Evolutionary conservation across 2,329 filamentous ascomycete genomes (phyloP).

Genomic region (Pseudocercospora musae): DNA sequence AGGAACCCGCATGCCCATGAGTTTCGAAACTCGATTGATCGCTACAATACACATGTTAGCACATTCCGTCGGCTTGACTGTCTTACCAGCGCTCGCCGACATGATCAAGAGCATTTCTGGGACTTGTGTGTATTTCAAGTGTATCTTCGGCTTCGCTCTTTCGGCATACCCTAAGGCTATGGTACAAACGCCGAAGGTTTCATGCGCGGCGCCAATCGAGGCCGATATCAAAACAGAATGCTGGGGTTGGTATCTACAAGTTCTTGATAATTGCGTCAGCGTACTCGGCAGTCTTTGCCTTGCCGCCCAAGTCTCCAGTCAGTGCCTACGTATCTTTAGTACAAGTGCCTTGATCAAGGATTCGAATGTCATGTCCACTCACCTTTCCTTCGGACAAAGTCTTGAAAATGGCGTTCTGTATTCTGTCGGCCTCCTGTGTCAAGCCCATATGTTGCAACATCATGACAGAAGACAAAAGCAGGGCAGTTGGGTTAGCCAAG

Average conservation of each 20-base stretch:
- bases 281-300: conserved; percentile 93
- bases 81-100: too few relatives aligned
- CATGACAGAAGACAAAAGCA: conserved; percentile 96
- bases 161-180: conserved; percentile 1
- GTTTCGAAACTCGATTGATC: too few relatives aligned
- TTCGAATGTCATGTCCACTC: too few relatives aligned
- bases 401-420: conserved; percentile 93
- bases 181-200: conserved; percentile 3
- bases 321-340: conserved; percentile 54
- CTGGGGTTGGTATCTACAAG: conserved; percentile 36
- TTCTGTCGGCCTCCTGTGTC: conserved; percentile 75
- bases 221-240: conserved; percentile 3
- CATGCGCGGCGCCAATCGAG: conserved; percentile 1
- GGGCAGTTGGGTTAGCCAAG: conserved; percentile 93
- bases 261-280: conserved; percentile 82
- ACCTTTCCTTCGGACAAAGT: conserved; percentile 94
- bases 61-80: too few relatives aligned
- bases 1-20: too few relatives aligned
- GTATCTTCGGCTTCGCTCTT: conserved; percentile 1
- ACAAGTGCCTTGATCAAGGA: too few relatives aligned
- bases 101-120: too few relatives aligned
- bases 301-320: conserved; percentile 94
- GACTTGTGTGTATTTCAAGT: neutral
- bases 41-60: too few relatives aligned
- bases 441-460: conserved; percentile 99